Percentiles rank a stretch among this genome's conserved stretches.
Conservation (phyloP, 352 stramenopile species). For the Pythium phragmiticola region DNA sequence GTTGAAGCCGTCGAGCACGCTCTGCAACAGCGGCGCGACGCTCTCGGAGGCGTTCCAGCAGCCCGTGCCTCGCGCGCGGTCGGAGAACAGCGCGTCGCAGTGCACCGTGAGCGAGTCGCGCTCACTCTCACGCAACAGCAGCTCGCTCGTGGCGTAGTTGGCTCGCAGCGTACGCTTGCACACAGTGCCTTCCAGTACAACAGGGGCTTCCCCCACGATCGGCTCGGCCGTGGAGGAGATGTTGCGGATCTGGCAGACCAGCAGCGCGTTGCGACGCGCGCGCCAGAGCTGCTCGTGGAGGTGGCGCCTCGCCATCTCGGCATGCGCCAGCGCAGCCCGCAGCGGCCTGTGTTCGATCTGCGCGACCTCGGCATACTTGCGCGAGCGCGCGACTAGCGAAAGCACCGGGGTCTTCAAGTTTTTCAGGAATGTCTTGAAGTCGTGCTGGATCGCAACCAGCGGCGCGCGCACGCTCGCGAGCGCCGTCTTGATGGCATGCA, state of each 20-base stretch:
- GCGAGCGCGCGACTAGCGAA: slow-evolving; percentile 43
- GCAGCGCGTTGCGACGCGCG: slow-evolving; percentile 46
- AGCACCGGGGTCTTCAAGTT: slow-evolving; percentile 52
- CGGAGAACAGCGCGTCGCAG: slow-evolving; percentile 64
- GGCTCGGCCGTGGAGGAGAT: slow-evolving; percentile 9
- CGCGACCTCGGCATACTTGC: slow-evolving; percentile 45
- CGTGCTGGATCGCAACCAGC: slow-evolving; percentile 49
- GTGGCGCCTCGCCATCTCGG: slow-evolving; percentile 52
- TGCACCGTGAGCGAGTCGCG: slow-evolving; percentile 41
- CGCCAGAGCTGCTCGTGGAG: slow-evolving; percentile 75
- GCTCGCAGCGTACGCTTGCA: slow-evolving; percentile 35
- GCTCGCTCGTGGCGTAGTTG: slow-evolving; percentile 58
- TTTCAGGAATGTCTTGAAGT: slow-evolving; percentile 51
- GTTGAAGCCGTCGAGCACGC: slow-evolving; percentile 64
- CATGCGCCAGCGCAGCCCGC: slow-evolving; percentile 35
- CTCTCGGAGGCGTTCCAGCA: slow-evolving; percentile 57
- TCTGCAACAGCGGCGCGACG: slow-evolving; percentile 59
- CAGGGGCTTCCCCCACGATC: slow-evolving; percentile 3
- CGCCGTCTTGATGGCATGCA: slow-evolving; percentile 39
- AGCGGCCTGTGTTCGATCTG: slow-evolving; percentile 57
- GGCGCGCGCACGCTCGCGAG: slow-evolving; percentile 45
- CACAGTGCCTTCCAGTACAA: too few species aligned
- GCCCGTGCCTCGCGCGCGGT: slow-evolving; percentile 42
- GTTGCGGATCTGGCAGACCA: slow-evolving; percentile 72
- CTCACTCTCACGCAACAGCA: slow-evolving; percentile 42